phyloP scores from a whole-genome alignment of 2,329 filamentous ascomycete genomes.

The Aspergillus tanneri region DNA sequence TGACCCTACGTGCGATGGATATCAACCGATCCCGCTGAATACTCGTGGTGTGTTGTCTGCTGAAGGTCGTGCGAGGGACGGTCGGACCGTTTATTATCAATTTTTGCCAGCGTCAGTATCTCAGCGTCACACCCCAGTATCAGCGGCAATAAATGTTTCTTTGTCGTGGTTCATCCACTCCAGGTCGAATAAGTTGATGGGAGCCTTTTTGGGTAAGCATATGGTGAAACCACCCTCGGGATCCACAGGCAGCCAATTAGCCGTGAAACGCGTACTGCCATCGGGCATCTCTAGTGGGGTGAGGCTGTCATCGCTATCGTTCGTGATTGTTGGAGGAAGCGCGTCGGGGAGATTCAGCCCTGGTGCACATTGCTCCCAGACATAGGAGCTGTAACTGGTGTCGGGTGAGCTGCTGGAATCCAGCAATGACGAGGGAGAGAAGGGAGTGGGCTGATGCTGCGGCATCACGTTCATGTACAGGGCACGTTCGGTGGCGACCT shows the following conservation, averaged over 20 bases:
- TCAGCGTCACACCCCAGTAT: not conserved
- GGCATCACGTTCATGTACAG: constrained; percentile 24
- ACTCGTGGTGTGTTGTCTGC: too few relatives aligned
- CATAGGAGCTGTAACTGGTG: constrained; percentile 21
- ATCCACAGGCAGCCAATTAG: constrained; percentile 36
- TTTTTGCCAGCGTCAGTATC: not conserved
- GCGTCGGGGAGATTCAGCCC: not conserved
- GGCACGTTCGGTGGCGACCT: constrained; percentile 23
- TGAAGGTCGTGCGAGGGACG: too few relatives aligned
- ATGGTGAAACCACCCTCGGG: constrained; percentile 31
- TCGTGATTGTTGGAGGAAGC: not conserved
- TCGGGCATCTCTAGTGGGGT: constrained; percentile 36
- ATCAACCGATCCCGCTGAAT: too few relatives aligned
- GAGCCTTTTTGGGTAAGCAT: not conserved
- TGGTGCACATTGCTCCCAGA: constrained; percentile 18
- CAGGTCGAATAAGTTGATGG: not conserved
- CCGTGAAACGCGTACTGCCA: constrained; percentile 30
- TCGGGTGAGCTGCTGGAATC: constrained; percentile 26
- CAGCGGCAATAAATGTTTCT: constrained; percentile 18
- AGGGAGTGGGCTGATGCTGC: constrained; percentile 7
- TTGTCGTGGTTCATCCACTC: not conserved
- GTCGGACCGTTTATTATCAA: not conserved
- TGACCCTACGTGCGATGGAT: too few relatives aligned
- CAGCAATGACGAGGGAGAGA: constrained; percentile 10
- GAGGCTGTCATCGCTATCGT: constrained; percentile 15